phyloP scores from a whole-genome alignment of 2,329 filamentous ascomycete genomes.

The Fusarium temperatum region DNA sequence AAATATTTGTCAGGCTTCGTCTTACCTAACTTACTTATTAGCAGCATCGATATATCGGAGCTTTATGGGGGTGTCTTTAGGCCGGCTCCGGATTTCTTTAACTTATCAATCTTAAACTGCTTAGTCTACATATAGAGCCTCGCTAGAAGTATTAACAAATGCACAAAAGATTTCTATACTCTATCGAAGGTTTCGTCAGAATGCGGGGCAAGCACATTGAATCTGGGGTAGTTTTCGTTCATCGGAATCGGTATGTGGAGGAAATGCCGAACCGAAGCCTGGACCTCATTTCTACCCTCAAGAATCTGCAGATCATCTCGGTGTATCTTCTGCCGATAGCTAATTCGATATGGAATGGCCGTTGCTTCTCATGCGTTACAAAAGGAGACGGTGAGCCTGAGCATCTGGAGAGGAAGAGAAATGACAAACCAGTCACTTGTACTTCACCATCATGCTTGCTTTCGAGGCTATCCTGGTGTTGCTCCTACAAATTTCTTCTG shows the following conservation, averaged over 20 bases:
- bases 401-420: neutral
- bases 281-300: neutral
- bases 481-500: neutral
- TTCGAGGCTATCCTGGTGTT: neutral
- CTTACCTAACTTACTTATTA: neutral
- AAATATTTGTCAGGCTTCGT: neutral
- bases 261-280: neutral
- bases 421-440: neutral
- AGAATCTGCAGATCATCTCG: neutral
- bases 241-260: neutral
- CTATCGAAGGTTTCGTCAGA: neutral
- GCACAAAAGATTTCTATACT: neutral
- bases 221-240: neutral
- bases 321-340: neutral
- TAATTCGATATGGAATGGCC: neutral
- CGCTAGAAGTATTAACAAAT: neutral
- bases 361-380: neutral
- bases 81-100: neutral
- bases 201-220: neutral
- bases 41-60: neutral
- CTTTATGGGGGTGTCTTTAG: neutral
- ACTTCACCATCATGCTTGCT: neutral
- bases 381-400: neutral
- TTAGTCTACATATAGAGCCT: neutral
- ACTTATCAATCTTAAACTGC: neutral